Conservation (phyloP, 2,329 filamentous ascomycete species). For the Dothideomycetes sp. region DNA sequence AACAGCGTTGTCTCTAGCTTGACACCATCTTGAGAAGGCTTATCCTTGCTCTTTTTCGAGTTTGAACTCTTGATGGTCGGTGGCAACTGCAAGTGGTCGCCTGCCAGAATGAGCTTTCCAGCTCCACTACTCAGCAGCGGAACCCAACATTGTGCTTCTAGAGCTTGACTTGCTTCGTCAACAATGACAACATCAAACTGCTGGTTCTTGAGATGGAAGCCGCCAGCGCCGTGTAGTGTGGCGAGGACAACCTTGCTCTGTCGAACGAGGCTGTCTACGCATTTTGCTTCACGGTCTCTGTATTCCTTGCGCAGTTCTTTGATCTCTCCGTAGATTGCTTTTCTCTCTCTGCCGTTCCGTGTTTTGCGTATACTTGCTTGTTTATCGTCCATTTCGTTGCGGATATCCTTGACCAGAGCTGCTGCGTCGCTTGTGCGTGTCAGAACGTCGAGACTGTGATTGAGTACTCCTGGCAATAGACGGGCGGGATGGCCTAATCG, state of each 20-base stretch:
- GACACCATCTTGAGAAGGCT: slow-evolving; percentile 27
- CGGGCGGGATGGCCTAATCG: slow-evolving; percentile 88
- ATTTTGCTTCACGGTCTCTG: slow-evolving; percentile 71
- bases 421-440: slow-evolving; percentile 86
- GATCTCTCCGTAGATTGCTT: slow-evolving; percentile 74
- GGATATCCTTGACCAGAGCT: slow-evolving; percentile 78
- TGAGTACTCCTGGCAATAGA: slow-evolving; percentile 75
- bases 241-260: slow-evolving; percentile 82
- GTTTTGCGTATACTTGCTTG: slow-evolving; percentile 84
- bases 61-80: slow-evolving; percentile 81
- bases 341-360: slow-evolving; percentile 66
- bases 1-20: slow-evolving; percentile 81
- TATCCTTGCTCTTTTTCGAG: slow-evolving; percentile 29
- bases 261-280: slow-evolving; percentile 64
- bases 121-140: slow-evolving; percentile 62
- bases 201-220: slow-evolving; percentile 69
- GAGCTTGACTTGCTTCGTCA: slow-evolving; percentile 89
- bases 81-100: slow-evolving; percentile 87
- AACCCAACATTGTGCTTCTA: slow-evolving; percentile 97
- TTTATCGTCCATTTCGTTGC: slow-evolving; percentile 86
- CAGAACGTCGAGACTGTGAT: slow-evolving; percentile 83
- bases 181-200: slow-evolving; percentile 90
- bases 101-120: slow-evolving; percentile 78
- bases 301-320: slow-evolving; percentile 83
- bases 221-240: slow-evolving; percentile 85